Conservation (phyloP, 2,329 filamentous ascomycete genomes). For the Chaetomiaceae sp. region DNA sequence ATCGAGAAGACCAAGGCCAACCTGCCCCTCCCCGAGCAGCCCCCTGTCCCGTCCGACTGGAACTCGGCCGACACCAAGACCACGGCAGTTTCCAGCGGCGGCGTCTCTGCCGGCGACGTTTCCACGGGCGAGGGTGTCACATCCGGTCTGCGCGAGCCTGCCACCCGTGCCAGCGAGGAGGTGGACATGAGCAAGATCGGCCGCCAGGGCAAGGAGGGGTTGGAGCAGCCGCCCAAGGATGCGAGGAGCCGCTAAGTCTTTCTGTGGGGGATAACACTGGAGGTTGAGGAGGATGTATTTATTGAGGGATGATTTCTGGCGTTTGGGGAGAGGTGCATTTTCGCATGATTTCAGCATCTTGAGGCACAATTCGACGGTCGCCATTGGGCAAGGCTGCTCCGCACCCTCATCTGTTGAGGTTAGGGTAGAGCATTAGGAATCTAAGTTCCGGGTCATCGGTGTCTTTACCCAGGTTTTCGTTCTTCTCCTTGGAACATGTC, state of each 20-base stretch:
- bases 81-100: constrained; percentile 45
- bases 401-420: too few species aligned
- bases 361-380: neutral
- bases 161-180: constrained; percentile 50
- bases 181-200: constrained; percentile 58
- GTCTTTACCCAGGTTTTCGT: too few species aligned
- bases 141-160: constrained; percentile 54
- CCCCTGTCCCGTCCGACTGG: constrained; percentile 72
- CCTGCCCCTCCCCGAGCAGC: constrained; percentile 74
- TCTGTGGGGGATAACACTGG: neutral
- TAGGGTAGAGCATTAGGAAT: too few species aligned
- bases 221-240: constrained; percentile 16
- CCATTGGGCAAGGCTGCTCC: neutral
- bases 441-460: neutral
- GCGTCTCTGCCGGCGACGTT: constrained; percentile 46
- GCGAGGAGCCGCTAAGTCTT: neutral
- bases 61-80: constrained; percentile 68
- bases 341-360: neutral
- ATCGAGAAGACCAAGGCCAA: constrained; percentile 67
- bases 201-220: constrained; percentile 55
- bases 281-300: neutral
- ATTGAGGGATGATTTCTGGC: neutral
- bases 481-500: too few species aligned
- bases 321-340: neutral
- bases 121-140: constrained; percentile 46